Conservation (phyloP, 495 filamentous ascomycete genomes). For the Podospora didyma region DNA sequence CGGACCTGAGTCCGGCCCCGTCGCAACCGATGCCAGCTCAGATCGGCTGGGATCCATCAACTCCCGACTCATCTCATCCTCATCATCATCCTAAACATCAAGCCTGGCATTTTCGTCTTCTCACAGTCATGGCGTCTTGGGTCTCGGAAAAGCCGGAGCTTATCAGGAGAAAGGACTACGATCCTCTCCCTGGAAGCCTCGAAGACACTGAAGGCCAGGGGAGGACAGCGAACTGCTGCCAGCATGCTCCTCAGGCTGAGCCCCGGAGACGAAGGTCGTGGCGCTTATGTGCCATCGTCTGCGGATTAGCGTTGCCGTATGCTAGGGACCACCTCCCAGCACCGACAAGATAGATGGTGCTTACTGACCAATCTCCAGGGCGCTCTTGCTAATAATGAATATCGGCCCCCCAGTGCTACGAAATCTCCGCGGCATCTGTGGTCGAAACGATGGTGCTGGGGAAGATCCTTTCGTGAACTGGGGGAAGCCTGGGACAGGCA, state of each 20-base stretch:
- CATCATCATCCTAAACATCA: neutral
- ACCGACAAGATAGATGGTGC: neutral
- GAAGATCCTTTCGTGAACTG: slow-evolving; percentile 54
- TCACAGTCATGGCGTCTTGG: slow-evolving; percentile 15
- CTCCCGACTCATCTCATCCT: neutral
- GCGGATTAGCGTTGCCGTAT: slow-evolving; percentile 9
- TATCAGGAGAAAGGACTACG: neutral
- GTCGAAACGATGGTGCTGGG: neutral
- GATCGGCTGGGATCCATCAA: neutral
- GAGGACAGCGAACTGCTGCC: neutral
- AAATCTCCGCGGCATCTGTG: neutral
- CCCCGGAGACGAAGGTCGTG: slow-evolving; percentile 2
- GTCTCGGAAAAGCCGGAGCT: neutral
- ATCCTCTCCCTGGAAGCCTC: neutral
- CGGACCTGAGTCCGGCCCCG: neutral
- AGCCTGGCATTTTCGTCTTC: neutral
- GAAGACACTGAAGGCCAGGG: neutral
- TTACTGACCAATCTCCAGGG: neutral
- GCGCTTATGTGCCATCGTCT: slow-evolving; percentile 1
- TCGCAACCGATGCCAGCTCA: neutral
- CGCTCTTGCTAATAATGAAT: slow-evolving; percentile 1
- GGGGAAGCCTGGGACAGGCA: slow-evolving; percentile 46
- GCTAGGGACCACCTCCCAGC: neutral
- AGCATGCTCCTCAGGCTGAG: neutral
- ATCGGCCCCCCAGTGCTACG: slow-evolving; percentile 2